Percentiles rank a stretch among this genome's conserved stretches.
Evolutionary conservation across 1,284 basidiomycete species (phyloP).

Genomic region (Neonothopanus nambi): DNA sequence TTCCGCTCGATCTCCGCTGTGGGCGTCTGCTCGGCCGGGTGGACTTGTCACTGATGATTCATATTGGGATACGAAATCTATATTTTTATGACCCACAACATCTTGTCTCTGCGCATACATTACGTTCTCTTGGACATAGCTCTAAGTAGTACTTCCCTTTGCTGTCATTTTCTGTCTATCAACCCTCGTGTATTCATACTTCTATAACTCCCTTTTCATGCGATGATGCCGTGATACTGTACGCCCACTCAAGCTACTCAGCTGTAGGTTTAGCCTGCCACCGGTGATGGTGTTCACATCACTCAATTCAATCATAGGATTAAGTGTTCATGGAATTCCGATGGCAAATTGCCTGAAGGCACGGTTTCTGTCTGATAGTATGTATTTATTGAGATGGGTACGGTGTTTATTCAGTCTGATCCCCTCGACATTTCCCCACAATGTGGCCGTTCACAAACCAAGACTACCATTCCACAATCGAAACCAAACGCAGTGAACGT

Average conservation of each 20-base stretch:
- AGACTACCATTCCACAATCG: constrained; percentile 31
- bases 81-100: neutral
- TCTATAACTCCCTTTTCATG: neutral
- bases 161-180: neutral
- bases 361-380: no score
- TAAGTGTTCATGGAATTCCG: no score
- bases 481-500: constrained; percentile 36
- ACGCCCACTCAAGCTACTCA: no score
- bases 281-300: no score
- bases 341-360: no score
- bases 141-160: constrained; percentile 9
- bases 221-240: no score
- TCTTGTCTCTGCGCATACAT: neutral
- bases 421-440: no score
- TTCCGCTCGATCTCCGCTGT: neutral
- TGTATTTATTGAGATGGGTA: no score
- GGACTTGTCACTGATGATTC: neutral
- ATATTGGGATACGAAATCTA: neutral
- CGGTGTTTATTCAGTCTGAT: no score
- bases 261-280: no score
- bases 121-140: constrained; percentile 1
- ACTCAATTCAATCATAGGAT: neutral
- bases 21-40: neutral
- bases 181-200: constrained; percentile 5
- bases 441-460: constrained; percentile 43